Conservation (phyloP, 78 protist species). For the slime mould (Dictyostelium discoideum) region DNA sequence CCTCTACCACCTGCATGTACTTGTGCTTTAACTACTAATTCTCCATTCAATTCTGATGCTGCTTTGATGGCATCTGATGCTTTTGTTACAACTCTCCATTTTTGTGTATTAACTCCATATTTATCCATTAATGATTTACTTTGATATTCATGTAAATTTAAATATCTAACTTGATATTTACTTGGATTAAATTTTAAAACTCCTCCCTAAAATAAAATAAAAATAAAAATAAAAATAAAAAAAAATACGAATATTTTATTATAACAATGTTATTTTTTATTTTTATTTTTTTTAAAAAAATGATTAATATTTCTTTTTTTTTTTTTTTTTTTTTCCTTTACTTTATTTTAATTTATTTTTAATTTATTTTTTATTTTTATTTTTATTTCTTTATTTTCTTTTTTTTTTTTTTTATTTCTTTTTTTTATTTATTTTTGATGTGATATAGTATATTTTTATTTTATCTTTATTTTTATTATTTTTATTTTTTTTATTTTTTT, state of each 20-base stretch:
- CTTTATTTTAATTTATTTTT: too few relatives aligned
- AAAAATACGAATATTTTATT: neutral
- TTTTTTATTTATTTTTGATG: neutral
- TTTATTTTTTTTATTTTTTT: neutral
- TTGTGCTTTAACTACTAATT: constrained; percentile 85
- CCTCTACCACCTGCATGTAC: constrained; percentile 99
- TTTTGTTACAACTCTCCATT: constrained; percentile 70
- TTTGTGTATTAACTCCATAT: constrained; percentile 83
- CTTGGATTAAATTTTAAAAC: constrained; percentile 41
- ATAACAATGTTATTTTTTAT: neutral
- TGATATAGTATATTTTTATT: neutral
- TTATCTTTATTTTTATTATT: neutral
- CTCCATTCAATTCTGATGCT: constrained; percentile 71
- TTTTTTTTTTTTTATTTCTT: neutral
- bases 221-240: neutral
- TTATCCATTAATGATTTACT: constrained; percentile 84
- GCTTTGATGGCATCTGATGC: constrained; percentile 77
- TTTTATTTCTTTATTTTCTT: too few relatives aligned
- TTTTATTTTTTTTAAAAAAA: too few relatives aligned
- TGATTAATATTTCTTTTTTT: too few relatives aligned
- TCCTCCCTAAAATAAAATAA: constrained; percentile 18
- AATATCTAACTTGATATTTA: constrained; percentile 67
- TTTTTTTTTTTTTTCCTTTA: too few relatives aligned
- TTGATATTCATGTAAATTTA: constrained; percentile 93
- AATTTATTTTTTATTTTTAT: too few relatives aligned